These are phyloP conservation scores for Phytopythium litorale DNA, from an alignment of 352 stramenopile species.

Conservation along the genomic window DNA sequence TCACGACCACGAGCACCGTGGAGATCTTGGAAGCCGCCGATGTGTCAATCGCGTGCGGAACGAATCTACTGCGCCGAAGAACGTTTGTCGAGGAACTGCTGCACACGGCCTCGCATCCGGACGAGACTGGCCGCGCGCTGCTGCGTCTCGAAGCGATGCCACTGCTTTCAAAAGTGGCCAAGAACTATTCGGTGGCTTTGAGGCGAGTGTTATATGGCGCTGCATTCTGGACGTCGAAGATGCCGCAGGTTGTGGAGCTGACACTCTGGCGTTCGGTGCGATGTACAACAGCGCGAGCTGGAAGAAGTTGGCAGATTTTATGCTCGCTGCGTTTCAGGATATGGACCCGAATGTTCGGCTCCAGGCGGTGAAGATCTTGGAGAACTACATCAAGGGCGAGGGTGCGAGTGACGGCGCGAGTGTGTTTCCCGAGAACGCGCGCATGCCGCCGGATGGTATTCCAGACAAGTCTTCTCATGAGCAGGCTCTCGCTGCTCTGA, in stretches of 20 bases:
- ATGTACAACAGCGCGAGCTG: conserved; percentile 37
- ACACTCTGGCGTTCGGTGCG: not conserved
- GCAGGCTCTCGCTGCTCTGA: not conserved
- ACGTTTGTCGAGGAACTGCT: conserved; percentile 81
- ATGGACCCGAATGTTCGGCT: conserved; percentile 81
- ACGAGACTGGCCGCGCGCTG: conserved; percentile 47
- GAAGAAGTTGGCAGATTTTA: conserved; percentile 65
- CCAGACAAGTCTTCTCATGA: not conserved
- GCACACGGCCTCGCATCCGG: conserved; percentile 50
- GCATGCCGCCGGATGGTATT: not conserved
- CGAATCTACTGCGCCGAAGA: conserved; percentile 39
- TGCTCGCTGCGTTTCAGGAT: conserved; percentile 81
- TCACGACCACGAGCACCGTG: conserved; percentile 39
- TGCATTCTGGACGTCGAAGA: not conserved
- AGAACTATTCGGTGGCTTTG: conserved; percentile 78
- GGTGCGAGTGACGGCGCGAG: conserved; percentile 9
- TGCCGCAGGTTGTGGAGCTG: not conserved
- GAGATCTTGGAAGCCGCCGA: conserved; percentile 49
- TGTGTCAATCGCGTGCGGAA: conserved; percentile 64
- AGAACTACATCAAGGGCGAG: conserved; percentile 86
- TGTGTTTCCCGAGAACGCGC: not conserved
- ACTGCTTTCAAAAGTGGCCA: conserved; percentile 77
- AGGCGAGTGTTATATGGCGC: conserved; percentile 13
- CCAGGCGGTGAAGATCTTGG: conserved; percentile 84
- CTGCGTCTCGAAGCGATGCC: conserved; percentile 81